Base-by-base conservation (phyloP, 2,329 filamentous ascomycete species). In the Coniochaeta ligniaria region DNA sequence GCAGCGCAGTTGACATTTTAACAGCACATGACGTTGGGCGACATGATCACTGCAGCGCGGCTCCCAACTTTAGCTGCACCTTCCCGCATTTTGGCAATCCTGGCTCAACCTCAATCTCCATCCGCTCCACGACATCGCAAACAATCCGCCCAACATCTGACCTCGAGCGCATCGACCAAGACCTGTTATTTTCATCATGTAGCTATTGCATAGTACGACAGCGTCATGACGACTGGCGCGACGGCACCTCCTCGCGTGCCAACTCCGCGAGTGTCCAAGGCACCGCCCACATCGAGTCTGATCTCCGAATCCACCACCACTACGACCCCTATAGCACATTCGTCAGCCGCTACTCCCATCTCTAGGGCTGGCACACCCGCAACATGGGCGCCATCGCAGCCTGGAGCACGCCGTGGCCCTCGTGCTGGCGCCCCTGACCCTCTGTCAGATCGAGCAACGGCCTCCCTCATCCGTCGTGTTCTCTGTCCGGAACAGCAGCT, bases 391-490 rank as follows among this genome's bases (percentile, higher is more conserved):
- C n/a, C 59, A 12, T 22, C 63, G 20, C 36, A 47, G 60, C 41
- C 47, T 50, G 35, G 31, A 26, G 43, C 52, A 47, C 66, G 66
- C 35, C 61, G 63, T 7, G 60, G 60, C 8, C 47, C 60, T 9
- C 63, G 64, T 60, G 16, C 60, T 14, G 57, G 62, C 43, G 17
- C 59, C 8, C 20, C 43, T 24, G 84, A 83, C 73, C 80, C 83
- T 58, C 80, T 87, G 63, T 91, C 89, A 41, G 90, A 96, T 71
- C 88, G 86, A 70, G 87, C 90, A n/a, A 96, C 92, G 0, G 77
- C 86, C 28, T 83, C 87, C 63, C 84, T 97, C 65, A 91, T 97
- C 74, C 90, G 92, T 62, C 88, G 92, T 57, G 87, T 88, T 41
- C 84, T 98, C 56, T 96, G 91, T 73, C 83, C 89, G n/a, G 54